Conservation (phyloP, 2,329 filamentous ascomycete species). For the Talaromyces islandicus region DNA sequence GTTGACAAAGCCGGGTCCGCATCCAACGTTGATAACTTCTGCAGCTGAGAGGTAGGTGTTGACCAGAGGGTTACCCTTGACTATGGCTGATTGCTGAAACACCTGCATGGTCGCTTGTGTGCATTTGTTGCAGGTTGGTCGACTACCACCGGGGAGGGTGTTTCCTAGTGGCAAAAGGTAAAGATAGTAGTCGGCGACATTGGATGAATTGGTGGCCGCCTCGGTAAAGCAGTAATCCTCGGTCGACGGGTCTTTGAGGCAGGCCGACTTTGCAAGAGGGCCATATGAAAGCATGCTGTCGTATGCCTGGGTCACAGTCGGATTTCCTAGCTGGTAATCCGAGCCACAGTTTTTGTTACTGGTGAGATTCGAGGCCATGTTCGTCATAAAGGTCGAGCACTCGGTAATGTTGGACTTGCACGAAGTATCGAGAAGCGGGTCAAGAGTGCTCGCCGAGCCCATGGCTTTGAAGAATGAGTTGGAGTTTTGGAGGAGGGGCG, state of each 20-base stretch:
- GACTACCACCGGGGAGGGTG: constrained; percentile 57
- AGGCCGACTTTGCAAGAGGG: constrained; percentile 72
- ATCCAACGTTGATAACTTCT: constrained; percentile 61
- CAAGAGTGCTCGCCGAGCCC: constrained; percentile 64
- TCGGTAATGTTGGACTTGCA: constrained; percentile 62
- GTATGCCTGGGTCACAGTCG: constrained; percentile 67
- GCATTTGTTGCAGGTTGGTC: constrained; percentile 72
- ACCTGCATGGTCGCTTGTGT: constrained; percentile 75
- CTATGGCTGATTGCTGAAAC: constrained; percentile 63
- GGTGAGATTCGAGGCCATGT: constrained; percentile 61
- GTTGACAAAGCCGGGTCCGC: constrained; percentile 51
- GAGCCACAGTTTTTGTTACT: constrained; percentile 59
- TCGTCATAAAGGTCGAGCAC: constrained; percentile 61
- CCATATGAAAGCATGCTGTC: constrained; percentile 71
- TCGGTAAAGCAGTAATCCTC: constrained; percentile 73
- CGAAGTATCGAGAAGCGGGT: constrained; percentile 69
- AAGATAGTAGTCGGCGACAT: constrained; percentile 66
- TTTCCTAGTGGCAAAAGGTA: constrained; percentile 82
- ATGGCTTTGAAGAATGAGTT: constrained; percentile 75
- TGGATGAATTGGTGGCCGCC: constrained; percentile 70
- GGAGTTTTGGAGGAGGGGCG: constrained; percentile 78
- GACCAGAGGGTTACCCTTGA: constrained; percentile 61
- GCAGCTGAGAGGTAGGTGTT: constrained; percentile 67
- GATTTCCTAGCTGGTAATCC: constrained; percentile 64
- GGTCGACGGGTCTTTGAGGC: constrained; percentile 62